A percentile compares a stretch with the other conserved stretches of the same genome.
phyloP scores from a whole-genome alignment of 441 rosid species.

The Euphorbia corollata region DNA sequence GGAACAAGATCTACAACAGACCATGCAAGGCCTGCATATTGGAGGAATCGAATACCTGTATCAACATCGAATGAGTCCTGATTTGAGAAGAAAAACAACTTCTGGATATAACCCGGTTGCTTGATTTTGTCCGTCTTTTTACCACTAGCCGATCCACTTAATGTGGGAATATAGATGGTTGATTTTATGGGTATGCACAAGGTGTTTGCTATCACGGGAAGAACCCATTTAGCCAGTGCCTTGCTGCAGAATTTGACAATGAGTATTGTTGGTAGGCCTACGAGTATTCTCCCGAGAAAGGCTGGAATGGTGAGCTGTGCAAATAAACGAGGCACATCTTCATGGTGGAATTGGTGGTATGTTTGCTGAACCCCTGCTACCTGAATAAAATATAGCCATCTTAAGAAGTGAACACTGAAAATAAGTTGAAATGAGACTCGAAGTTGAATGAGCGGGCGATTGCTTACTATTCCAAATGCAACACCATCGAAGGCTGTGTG shows the following conservation, averaged over 20 bases:
- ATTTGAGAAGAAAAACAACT: constrained; percentile 35
- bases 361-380: constrained; percentile 83
- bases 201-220: constrained; percentile 67
- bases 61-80: constrained; percentile 71
- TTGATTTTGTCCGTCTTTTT: constrained; percentile 42
- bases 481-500: constrained; percentile 90
- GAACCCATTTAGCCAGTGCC: constrained; percentile 69
- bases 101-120: constrained; percentile 50
- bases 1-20: too few relatives aligned
- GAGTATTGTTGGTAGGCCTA: constrained; percentile 84
- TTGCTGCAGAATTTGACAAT: constrained; percentile 82
- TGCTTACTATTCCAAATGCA: constrained; percentile 81
- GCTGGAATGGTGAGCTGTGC: constrained; percentile 36
- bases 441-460: constrained; percentile 9
- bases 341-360: constrained; percentile 85
- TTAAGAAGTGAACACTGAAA: constrained; percentile 4
- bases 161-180: constrained; percentile 53
- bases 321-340: constrained; percentile 53
- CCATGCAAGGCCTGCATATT: constrained; percentile 44
- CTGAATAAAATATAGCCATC: constrained; percentile 31
- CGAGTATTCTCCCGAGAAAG: constrained; percentile 52
- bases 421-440: neutral
- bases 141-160: constrained; percentile 31
- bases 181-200: constrained; percentile 68
- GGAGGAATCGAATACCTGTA: constrained; percentile 82